These are phyloP conservation scores for Ricinus communis DNA, from an alignment of 345 rosid species.

Conservation along the genomic window DNA sequence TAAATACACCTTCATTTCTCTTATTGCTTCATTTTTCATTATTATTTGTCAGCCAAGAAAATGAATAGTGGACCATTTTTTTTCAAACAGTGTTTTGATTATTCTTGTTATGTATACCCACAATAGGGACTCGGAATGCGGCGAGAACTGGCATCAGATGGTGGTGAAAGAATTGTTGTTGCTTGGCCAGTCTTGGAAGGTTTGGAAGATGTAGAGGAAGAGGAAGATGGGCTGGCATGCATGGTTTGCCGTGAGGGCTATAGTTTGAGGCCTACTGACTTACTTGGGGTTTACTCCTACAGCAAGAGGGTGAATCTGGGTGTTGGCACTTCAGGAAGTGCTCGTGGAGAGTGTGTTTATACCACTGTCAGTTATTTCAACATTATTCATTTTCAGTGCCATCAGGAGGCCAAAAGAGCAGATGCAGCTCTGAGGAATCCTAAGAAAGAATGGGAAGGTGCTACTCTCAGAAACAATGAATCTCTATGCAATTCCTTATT, in stretches of 20 bases:
- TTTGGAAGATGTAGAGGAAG: constrained; percentile 92
- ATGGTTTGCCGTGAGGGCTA: constrained; percentile 99
- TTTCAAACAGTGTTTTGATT: neutral
- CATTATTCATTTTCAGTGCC: constrained; percentile 96
- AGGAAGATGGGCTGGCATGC: constrained; percentile 93
- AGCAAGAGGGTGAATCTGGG: constrained; percentile 96
- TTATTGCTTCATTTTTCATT: neutral
- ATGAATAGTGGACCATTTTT: neutral
- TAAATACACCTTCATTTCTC: neutral
- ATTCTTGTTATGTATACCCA: constrained; percentile 5
- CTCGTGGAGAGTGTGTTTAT: constrained; percentile 95
- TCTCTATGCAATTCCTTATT: constrained; percentile 95
- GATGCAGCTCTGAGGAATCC: constrained; percentile 92
- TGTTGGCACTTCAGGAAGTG: constrained; percentile 82
- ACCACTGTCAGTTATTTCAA: constrained; percentile 97
- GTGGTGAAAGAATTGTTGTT: constrained; percentile 88
- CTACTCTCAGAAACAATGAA: constrained; percentile 88
- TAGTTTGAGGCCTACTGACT: constrained; percentile 86
- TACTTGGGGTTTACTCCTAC: constrained; percentile 84
- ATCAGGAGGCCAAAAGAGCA: constrained; percentile 99
- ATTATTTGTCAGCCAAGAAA: neutral
- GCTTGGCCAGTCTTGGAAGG: constrained; percentile 87
- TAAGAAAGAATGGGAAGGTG: constrained; percentile 99
- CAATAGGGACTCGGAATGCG: constrained; percentile 86
- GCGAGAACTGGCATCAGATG: constrained; percentile 80